Percentiles rank a stretch among this genome's conserved stretches.
Evolutionary conservation across 257 asterid genomes (phyloP).

Genomic region (Nicotiana noctiflora): DNA sequence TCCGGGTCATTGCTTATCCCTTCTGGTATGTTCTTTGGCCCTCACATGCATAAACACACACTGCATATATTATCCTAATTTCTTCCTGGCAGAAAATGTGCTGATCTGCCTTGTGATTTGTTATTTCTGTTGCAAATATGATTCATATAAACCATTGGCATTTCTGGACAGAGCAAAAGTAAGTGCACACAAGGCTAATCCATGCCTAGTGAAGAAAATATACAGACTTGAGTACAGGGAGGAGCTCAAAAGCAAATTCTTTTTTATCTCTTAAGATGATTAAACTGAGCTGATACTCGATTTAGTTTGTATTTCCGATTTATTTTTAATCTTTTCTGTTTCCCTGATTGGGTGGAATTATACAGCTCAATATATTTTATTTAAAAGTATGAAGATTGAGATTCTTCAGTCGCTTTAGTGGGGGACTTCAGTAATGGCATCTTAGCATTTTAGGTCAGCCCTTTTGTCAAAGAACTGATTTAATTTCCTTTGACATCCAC

Average conservation of each 20-base stretch:
- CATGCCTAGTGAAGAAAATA: constrained; percentile 2
- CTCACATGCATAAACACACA: background rate
- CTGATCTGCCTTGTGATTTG: constrained; percentile 3
- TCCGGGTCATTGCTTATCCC: constrained; percentile 79
- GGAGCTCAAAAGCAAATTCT: constrained; percentile 5
- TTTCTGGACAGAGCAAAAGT: background rate
- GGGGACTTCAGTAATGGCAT: background rate
- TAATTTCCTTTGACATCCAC: background rate
- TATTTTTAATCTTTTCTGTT: background rate
- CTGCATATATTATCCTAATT: background rate
- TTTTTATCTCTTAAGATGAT: background rate
- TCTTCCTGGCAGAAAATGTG: background rate
- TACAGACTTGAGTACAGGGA: background rate
- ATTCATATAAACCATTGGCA: background rate
- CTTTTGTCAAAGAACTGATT: background rate
- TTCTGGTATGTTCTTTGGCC: constrained; percentile 45
- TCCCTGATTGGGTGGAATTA: background rate
- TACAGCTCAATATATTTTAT: background rate
- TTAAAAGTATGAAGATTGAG: background rate
- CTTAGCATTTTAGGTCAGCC: background rate
- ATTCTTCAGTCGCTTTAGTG: background rate
- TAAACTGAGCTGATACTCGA: background rate
- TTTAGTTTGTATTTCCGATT: constrained; percentile 2
- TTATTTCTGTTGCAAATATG: background rate
- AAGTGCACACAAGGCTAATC: background rate